Evolutionary conservation across 306 rosid genomes (phyloP), one percentile per base, ranked within the genome.

Genomic region (Heteromeles arbutifolia): DNA sequence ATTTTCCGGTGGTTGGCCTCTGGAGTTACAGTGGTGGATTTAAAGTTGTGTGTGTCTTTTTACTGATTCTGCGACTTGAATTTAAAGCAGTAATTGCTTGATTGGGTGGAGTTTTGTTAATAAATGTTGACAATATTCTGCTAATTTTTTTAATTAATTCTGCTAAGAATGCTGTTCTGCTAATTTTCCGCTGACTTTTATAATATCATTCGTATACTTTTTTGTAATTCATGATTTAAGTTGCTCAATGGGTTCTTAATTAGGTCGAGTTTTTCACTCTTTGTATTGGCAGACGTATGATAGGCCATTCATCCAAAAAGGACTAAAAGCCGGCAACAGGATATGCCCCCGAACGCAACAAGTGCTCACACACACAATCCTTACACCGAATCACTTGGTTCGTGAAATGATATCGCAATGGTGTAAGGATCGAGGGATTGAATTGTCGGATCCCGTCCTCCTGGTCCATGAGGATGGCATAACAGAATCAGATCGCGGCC

Each of bases 281-380:
- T 77, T 79, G 72, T 79, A 59, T 54, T 79, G 86, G 26, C 86
- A 94, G 98, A 92, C 98, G 58, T 94, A 87, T 79, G 98, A 94
- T 70, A 85, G 93, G 74, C 84, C 92, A 22, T 90, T 80, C 83
- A 89, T 94, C 78, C 84, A 94, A 65, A 87, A 86, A 74, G 89
- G 89, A 97, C 76, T 94, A 26, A 92, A 77, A 70, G 83, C 91
- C 75, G 98, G 98, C 63, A 94, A 90, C 80, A 74, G 88, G 80
- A 87, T 89, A 26, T 94, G 98, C 72, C 98, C 96, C 76, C 83
- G 63, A 66, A 92, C 95, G 4, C 89, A 94, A 29, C 91, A 90
- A 86, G 91, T 90, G 68, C 96, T 94, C 37, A 86, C 95, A 17
- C 93, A 92, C 90, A 77, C 95, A 58, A 29, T 86, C 53, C 95